Percentiles rank a stretch among this genome's conserved stretches.
Evolutionary conservation across 164 flowering plant species (phyloP).

Genomic region (Macadamia integrifolia): DNA sequence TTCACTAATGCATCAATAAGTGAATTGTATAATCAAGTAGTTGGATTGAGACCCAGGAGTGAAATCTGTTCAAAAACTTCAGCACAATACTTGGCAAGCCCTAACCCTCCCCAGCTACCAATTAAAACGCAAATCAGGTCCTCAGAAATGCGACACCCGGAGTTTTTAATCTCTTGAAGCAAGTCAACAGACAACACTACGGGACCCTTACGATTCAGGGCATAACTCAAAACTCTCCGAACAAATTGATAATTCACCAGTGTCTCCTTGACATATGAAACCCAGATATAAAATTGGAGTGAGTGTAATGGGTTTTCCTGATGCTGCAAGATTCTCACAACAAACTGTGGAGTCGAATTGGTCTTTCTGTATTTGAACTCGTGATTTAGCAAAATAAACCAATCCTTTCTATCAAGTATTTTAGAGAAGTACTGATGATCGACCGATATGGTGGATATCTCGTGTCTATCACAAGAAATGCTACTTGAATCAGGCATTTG

Average conservation of each 20-base stretch:
- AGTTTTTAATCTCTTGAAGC: slow-evolving; percentile 44
- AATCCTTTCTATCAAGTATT: slow-evolving; percentile 57
- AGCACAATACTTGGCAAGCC: slow-evolving; percentile 72
- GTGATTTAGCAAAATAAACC: slow-evolving; percentile 63
- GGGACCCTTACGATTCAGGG: slow-evolving; percentile 66
- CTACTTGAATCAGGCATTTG: slow-evolving; percentile 3
- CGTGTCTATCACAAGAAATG: slow-evolving; percentile 12
- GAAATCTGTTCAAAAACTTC: slow-evolving; percentile 86
- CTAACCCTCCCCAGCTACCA: slow-evolving; percentile 91
- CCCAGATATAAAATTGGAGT: slow-evolving; percentile 77
- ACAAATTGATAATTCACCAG: slow-evolving; percentile 43
- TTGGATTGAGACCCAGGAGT: slow-evolving; percentile 61
- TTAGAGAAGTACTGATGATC: slow-evolving; percentile 45
- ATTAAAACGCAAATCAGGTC: slow-evolving; percentile 68
- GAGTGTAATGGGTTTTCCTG: slow-evolving; percentile 55
- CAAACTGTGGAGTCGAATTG: slow-evolving; percentile 34
- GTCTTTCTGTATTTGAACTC: slow-evolving; percentile 37
- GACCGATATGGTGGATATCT: slow-evolving; percentile 12
- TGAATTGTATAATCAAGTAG: slow-evolving; percentile 82
- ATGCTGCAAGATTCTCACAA: slow-evolving; percentile 57
- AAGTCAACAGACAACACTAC: slow-evolving; percentile 64
- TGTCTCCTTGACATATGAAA: slow-evolving; percentile 30
- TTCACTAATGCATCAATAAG: slow-evolving; percentile 80
- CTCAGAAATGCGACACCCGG: slow-evolving; percentile 49
- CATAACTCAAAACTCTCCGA: slow-evolving; percentile 40